A percentile compares a stretch with the other conserved stretches of the same genome.
Evolutionary conservation across 2,329 filamentous ascomycete species (phyloP).

Genomic region (Penicillium sp.): DNA sequence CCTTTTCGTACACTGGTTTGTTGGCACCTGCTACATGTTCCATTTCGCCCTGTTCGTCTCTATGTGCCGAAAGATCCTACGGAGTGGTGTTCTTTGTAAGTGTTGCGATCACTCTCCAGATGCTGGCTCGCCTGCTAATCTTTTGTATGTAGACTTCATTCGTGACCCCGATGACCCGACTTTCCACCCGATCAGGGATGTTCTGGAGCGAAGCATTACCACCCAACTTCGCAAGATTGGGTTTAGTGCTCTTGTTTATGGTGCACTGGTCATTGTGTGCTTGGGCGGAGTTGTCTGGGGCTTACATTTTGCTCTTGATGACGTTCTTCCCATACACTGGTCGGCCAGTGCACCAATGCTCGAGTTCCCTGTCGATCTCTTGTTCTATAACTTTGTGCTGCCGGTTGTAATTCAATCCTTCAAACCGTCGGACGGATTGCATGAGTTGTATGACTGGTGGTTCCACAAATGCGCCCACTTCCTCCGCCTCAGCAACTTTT

Average conservation of each 20-base stretch:
- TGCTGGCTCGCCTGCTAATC: neutral
- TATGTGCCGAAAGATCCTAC: slow-evolving; percentile 98
- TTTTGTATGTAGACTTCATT: slow-evolving; percentile 72
- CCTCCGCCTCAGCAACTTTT: slow-evolving; percentile 84
- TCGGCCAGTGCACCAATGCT: slow-evolving; percentile 88
- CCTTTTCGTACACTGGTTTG: slow-evolving; percentile 97
- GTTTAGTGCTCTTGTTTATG: slow-evolving; percentile 95
- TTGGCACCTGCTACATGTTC: slow-evolving; percentile 99
- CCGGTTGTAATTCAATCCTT: slow-evolving; percentile 82
- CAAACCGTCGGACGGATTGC: slow-evolving; percentile 80
- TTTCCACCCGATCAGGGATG: slow-evolving; percentile 95
- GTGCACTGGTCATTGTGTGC: slow-evolving; percentile 86
- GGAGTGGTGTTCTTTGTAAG: slow-evolving; percentile 87
- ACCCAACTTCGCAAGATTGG: slow-evolving; percentile 95
- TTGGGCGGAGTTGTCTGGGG: slow-evolving; percentile 95
- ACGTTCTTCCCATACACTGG: slow-evolving; percentile 88
- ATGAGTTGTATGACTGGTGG: slow-evolving; percentile 93
- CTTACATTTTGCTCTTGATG: slow-evolving; percentile 67
- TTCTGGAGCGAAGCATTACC: slow-evolving; percentile 86
- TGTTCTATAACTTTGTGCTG: slow-evolving; percentile 97
- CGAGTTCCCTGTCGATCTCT: slow-evolving; percentile 89
- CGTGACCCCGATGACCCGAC: slow-evolving; percentile 97
- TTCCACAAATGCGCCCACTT: slow-evolving; percentile 81
- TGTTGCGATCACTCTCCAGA: slow-evolving; percentile 18
- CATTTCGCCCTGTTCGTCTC: slow-evolving; percentile 98